phyloP scores from a whole-genome alignment of 768 basidiomycete species.

The Paxillus involutus region DNA sequence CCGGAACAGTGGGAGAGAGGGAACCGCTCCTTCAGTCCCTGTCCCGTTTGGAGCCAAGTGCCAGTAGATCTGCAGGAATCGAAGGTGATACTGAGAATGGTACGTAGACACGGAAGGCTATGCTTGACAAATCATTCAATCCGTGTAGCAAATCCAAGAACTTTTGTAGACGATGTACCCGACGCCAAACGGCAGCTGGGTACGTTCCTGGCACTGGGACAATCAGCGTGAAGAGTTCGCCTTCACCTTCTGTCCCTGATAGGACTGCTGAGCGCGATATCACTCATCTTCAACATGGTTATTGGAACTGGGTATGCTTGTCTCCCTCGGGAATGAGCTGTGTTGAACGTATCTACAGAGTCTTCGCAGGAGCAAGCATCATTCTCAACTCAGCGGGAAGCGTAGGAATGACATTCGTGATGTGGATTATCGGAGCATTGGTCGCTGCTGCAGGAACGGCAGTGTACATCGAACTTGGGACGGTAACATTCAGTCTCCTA shows the following conservation, averaged over 20 bases:
- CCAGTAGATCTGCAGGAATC: neutral
- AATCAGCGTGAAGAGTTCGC: neutral
- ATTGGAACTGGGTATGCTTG: conserved; percentile 65
- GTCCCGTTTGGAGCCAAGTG: neutral
- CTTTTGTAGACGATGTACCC: conserved; percentile 45
- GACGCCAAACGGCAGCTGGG: conserved; percentile 50
- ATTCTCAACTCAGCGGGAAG: conserved; percentile 69
- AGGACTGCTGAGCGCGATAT: conserved; percentile 48
- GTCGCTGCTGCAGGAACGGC: conserved; percentile 67
- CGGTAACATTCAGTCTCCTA: conserved; percentile 39
- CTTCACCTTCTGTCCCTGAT: neutral
- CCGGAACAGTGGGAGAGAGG: too few species aligned
- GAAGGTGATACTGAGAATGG: conserved; percentile 6
- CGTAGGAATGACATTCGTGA: conserved; percentile 62
- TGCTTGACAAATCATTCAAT: neutral
- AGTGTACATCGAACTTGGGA: conserved; percentile 76
- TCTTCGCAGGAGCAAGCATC: conserved; percentile 69
- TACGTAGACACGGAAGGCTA: conserved; percentile 1
- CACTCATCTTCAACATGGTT: conserved; percentile 74
- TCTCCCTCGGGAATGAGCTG: neutral
- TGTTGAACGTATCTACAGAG: conserved; percentile 39
- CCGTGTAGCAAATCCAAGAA: conserved; percentile 1
- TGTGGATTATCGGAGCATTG: conserved; percentile 70
- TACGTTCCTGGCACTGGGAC: conserved; percentile 20
- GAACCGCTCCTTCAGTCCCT: conserved; percentile 19